These are phyloP conservation scores for Clarireedia hainanense DNA, from an alignment of 2,329 filamentous ascomycete species.

Conservation along the genomic window DNA sequence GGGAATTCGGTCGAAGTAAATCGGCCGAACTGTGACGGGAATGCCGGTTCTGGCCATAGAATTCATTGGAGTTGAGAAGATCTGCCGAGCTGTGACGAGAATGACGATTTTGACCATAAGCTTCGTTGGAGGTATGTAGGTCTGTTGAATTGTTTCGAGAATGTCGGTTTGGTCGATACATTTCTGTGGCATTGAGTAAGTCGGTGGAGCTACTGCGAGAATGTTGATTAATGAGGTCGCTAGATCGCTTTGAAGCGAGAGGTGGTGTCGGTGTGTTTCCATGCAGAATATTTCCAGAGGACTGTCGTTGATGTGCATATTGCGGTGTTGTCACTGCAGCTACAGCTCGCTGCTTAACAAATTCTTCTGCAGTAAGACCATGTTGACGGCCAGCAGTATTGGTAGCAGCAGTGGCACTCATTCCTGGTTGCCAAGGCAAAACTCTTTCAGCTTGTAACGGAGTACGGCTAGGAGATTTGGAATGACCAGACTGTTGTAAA, in stretches of 20 bases:
- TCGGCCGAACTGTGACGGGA: constrained; percentile 35
- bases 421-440: constrained; percentile 72
- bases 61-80: neutral
- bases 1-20: constrained; percentile 47
- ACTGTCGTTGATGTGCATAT: constrained; percentile 50
- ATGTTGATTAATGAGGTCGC: constrained; percentile 28
- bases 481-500: too few relatives aligned
- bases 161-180: constrained; percentile 26
- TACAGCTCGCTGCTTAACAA: constrained; percentile 69
- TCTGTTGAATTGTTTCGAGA: constrained; percentile 31
- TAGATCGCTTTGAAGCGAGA: constrained; percentile 38
- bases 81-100: neutral
- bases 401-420: constrained; percentile 41
- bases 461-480: constrained; percentile 35
- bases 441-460: constrained; percentile 52
- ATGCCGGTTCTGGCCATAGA: neutral
- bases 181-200: constrained; percentile 34
- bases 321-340: constrained; percentile 45
- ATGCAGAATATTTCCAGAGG: constrained; percentile 43
- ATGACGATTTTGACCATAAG: neutral
- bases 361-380: constrained; percentile 67
- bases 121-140: neutral
- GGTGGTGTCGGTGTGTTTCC: constrained; percentile 36
- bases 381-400: constrained; percentile 35
- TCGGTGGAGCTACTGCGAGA: constrained; percentile 35